These are phyloP conservation scores for Cladorrhinum sp. DNA, from an alignment of 2,329 filamentous ascomycete species.

Conservation along the genomic window DNA sequence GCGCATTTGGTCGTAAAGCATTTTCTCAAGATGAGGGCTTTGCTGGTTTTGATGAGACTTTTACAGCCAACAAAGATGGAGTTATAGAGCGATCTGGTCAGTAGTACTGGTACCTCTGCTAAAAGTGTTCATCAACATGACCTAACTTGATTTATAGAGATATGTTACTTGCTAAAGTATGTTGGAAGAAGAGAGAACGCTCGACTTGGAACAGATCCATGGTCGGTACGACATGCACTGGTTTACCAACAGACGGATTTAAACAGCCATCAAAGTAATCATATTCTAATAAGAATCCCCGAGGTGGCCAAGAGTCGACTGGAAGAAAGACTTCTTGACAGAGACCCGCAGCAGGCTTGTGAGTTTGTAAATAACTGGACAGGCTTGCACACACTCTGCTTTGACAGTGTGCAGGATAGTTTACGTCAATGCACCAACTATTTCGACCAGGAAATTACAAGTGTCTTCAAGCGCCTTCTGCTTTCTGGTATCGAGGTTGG, in stretches of 20 bases:
- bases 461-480: background rate
- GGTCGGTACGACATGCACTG: background rate
- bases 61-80: no score
- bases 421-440: background rate
- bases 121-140: no score
- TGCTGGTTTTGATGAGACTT: background rate
- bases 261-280: background rate
- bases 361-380: background rate
- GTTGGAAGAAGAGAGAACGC: background rate
- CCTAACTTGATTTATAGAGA: background rate
- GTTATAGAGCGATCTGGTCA: background rate
- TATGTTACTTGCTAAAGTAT: slow-evolving; percentile 1
- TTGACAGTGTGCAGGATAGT: background rate
- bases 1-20: background rate
- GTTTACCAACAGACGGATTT: background rate
- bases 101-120: no score
- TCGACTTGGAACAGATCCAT: background rate
- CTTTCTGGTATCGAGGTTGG: background rate
- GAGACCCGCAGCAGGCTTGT: background rate
- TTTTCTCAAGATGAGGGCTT: background rate
- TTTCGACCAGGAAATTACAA: background rate
- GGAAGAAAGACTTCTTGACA: background rate
- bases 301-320: background rate
- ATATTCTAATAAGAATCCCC: background rate
- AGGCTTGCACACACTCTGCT: background rate